Base-by-base conservation (phyloP, 805 yeast species). In the Nakazawaea siamensis region DNA sequence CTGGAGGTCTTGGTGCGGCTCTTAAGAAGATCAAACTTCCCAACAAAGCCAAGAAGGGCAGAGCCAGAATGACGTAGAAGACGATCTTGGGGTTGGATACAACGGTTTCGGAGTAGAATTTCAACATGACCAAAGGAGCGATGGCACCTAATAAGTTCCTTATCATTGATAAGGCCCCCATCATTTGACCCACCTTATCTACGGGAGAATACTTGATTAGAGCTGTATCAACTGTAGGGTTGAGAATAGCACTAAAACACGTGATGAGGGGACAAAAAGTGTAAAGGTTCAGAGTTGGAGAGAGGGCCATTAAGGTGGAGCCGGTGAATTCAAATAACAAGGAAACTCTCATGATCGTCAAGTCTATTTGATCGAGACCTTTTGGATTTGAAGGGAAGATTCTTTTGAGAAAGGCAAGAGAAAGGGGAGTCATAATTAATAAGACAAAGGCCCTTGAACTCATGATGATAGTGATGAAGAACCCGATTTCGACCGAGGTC, bases 121-220 rank as follows among this genome's bases (percentile, higher is more conserved):
- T 54, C 13, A 79, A 52, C 21, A 70, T 51, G 0, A 60, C 13
- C 5, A 74, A 54, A 0, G 90, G 86, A 1, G 65, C 55, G 7
- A 68, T 37, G 40, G 78, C 56, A 39, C 60, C 54, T 4, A 69
- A 52, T 0, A 69, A 32, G 43, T 73, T 77, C 48, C 75, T 72
- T 13, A 79, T 49, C 33, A 81, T 51, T 0, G 85, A 73, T 29
- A 80, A 52, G 1, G 80, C 85, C 8, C 90, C 87, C 56, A 80
- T 80, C 13, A 78, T 62, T 51, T 80, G 86, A 13, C 94, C 94
- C 4, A 73, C 64, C 41, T 68, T 67, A 11, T 68, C 63, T 27
- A 73, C 73, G 1, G 74, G 72, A 41, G 66, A 70, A 51, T 76
- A 76, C 50, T 82, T 82, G 35, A 76, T 64, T 9, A 80, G 55